Evolutionary conservation across 2,329 filamentous ascomycete genomes (phyloP).

Genomic region (Tolypocladium guangdongense): DNA sequence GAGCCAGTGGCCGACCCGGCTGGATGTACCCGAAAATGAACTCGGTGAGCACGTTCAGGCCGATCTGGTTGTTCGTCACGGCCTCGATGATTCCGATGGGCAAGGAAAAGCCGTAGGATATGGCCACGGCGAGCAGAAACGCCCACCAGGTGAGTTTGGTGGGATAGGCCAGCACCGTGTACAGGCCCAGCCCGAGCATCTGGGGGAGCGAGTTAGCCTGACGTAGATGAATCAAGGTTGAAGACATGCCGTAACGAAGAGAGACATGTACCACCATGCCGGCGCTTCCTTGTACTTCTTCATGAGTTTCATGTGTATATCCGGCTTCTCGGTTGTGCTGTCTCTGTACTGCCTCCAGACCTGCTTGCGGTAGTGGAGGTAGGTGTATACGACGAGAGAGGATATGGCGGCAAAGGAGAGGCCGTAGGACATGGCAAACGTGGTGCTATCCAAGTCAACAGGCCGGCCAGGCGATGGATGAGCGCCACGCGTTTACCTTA

Average conservation of each 20-base stretch:
- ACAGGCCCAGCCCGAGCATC: conserved; percentile 43
- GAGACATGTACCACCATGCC: conserved; percentile 50
- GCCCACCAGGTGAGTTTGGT: conserved; percentile 66
- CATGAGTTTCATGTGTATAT: conserved; percentile 56
- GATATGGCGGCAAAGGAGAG: conserved; percentile 63
- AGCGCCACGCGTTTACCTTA: conserved; percentile 30
- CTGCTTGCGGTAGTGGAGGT: conserved; percentile 54
- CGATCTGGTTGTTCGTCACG: conserved; percentile 59
- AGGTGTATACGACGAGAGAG: conserved; percentile 57
- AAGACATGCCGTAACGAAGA: conserved; percentile 41
- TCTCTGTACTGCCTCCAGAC: conserved; percentile 53
- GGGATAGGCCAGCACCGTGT: conserved; percentile 47
- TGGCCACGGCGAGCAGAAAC: conserved; percentile 53
- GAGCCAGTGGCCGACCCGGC: conserved; percentile 57
- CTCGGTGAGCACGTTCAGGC: conserved; percentile 64
- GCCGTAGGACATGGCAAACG: conserved; percentile 59
- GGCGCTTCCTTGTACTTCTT: conserved; percentile 51
- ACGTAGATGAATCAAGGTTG: neutral
- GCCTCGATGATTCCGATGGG: conserved; percentile 62
- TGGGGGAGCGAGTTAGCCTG: conserved; percentile 10
- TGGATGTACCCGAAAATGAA: conserved; percentile 68
- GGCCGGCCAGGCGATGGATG: neutral
- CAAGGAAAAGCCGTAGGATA: conserved; percentile 52
- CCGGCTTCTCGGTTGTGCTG: conserved; percentile 48
- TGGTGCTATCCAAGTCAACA: conserved; percentile 38